phyloP scores from a whole-genome alignment of 805 yeast species.

The Barnettozyma botsteinii region DNA sequence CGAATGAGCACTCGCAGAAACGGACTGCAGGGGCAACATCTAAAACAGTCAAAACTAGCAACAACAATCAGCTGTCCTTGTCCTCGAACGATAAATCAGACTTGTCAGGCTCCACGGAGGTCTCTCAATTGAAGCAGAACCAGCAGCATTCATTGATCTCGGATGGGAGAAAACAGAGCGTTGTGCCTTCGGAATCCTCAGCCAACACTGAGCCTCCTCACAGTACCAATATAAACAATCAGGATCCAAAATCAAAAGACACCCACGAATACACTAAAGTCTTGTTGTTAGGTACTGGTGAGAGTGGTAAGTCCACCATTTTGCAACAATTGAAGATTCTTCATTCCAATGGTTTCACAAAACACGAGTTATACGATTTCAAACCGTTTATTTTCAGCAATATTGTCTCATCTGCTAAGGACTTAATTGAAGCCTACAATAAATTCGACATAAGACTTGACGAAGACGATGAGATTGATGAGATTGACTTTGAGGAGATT shows the following conservation, averaged over 20 bases:
- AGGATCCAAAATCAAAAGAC: slow-evolving; percentile 17
- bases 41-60: not conserved
- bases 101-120: slow-evolving; percentile 1
- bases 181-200: slow-evolving; percentile 1
- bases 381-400: slow-evolving; percentile 76
- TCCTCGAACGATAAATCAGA: slow-evolving; percentile 11
- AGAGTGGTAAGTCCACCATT: slow-evolving; percentile 40
- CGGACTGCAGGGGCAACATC: slow-evolving; percentile 2
- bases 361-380: slow-evolving; percentile 65
- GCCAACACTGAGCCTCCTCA: not conserved
- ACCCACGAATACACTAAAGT: slow-evolving; percentile 56
- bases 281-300: slow-evolving; percentile 79
- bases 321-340: slow-evolving; percentile 40
- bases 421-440: slow-evolving; percentile 59
- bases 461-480: slow-evolving; percentile 27
- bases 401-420: slow-evolving; percentile 69
- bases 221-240: slow-evolving; percentile 1
- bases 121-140: not conserved
- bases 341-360: slow-evolving; percentile 35
- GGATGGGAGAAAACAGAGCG: not conserved
- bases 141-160: not conserved
- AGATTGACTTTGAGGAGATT: slow-evolving; percentile 24
- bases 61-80: slow-evolving; percentile 3
- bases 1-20: not conserved
- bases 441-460: slow-evolving; percentile 36